phyloP scores from a whole-genome alignment of 768 basidiomycete species.

The Hygrophorus russula region DNA sequence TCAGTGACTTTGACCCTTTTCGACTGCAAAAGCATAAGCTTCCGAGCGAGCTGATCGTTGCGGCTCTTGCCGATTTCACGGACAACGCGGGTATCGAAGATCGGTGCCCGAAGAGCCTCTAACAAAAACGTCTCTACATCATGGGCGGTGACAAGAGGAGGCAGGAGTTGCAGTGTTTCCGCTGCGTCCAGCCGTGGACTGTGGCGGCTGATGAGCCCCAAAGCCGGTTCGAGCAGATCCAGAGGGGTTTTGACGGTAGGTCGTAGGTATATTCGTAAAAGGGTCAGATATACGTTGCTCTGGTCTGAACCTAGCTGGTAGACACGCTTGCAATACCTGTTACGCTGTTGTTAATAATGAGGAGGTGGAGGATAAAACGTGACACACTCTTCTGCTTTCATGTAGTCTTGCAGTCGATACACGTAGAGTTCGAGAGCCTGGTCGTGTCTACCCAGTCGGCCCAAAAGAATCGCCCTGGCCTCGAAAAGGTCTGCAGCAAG shows the following conservation, averaged over 20 bases:
- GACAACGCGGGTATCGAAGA: constrained; percentile 61
- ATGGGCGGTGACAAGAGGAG: constrained; percentile 78
- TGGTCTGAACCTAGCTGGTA: constrained; percentile 51
- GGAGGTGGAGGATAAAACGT: not conserved
- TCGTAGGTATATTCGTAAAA: constrained; percentile 81
- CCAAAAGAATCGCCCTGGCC: constrained; percentile 84
- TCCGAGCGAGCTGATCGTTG: constrained; percentile 64
- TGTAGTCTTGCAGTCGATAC: constrained; percentile 71
- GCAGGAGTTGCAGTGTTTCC: constrained; percentile 76
- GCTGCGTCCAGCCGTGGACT: constrained; percentile 72
- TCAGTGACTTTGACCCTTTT: constrained; percentile 85
- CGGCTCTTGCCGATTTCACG: constrained; percentile 64
- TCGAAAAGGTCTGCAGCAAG: constrained; percentile 63
- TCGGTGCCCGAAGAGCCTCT: constrained; percentile 52
- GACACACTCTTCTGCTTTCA: constrained; percentile 80
- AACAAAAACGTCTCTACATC: constrained; percentile 73
- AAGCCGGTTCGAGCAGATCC: constrained; percentile 67
- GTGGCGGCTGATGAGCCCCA: constrained; percentile 82
- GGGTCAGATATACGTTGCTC: constrained; percentile 63
- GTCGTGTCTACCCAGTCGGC: constrained; percentile 83
- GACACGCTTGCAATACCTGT: constrained; percentile 82
- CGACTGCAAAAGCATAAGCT: constrained; percentile 65
- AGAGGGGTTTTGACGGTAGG: constrained; percentile 42
- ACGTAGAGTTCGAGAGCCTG: constrained; percentile 94
- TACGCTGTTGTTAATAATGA: not conserved